Evolutionary conservation across 441 rosid genomes (phyloP), one percentile per base, ranked within the genome.

Genomic region (Croton setiger): DNA sequence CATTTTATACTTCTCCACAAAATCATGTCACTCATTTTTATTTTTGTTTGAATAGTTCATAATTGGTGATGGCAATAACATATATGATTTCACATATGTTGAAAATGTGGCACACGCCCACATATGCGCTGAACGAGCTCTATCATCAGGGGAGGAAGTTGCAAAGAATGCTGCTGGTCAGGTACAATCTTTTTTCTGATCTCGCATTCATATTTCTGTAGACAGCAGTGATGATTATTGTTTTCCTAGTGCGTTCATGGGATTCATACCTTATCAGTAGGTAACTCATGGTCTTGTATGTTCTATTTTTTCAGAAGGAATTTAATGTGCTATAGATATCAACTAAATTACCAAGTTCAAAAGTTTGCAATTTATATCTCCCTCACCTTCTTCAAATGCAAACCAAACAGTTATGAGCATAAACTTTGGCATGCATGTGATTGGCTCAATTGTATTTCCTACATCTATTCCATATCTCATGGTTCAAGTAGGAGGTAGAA

Each of bases 91-190:
- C 77, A 93, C 98, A 41, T 91, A 85, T 74, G 97, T 91, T 60
- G 97, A 87, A 81, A 93, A 93, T 79, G 97, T 89, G 79, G 96
- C 88, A 49, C 97, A 91, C 76, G 96, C 93, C 63, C 97, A 93
- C 78, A 72, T 89, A 68, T 88, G 98, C 78, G 98, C 97, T 79
- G 98, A 93, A 76, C 76, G 88, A 78, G 89, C 97, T 81, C 82
- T 93, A 77, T 91, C 98, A 62, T 86, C 97, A 2, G 89, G 81
- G 68, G 89, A 83, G 70, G 84, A 84, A 48, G 83, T 84, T 27
- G 84, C 89, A 51, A 82, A 85, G 70, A 91, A 81, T 77, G 98
- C 96, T 76, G 88, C 96, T 44, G 97, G 98, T 69, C 88, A 94
- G 96, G 98, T 93, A 73, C 71, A 48, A 56, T 44, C 59, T 74